Evolutionary conservation across 116 monocot species (phyloP).

Genomic region (Dioscorea cayenensis): DNA sequence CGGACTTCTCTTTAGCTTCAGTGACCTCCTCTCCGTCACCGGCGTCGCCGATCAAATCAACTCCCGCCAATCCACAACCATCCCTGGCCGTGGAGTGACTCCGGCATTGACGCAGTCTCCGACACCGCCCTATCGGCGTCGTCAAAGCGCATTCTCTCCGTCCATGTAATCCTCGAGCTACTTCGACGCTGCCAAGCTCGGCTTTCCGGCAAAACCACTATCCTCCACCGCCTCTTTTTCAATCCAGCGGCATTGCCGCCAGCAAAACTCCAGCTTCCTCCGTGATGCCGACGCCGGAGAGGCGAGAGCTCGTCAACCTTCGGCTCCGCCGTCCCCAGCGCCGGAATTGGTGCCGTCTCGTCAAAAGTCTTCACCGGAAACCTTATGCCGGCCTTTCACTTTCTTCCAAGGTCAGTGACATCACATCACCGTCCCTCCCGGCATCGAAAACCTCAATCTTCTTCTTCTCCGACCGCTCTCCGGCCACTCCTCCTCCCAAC

Average conservation of each 20-base stretch:
- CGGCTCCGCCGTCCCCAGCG: slow-evolving; percentile 33
- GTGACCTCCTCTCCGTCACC: slow-evolving; percentile 22
- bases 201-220: slow-evolving; percentile 15
- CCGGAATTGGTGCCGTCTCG: slow-evolving; percentile 9
- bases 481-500: not conserved
- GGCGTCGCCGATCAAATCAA: slow-evolving; percentile 32
- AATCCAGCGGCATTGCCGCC: slow-evolving; percentile 28
- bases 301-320: slow-evolving; percentile 18
- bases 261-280: slow-evolving; percentile 30
- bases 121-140: slow-evolving; percentile 14
- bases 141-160: slow-evolving; percentile 19
- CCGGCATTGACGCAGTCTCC: slow-evolving; percentile 10
- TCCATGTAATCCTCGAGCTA: slow-evolving; percentile 61
- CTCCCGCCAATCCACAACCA: slow-evolving; percentile 29
- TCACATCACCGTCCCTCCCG: slow-evolving; percentile 42
- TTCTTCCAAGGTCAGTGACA: slow-evolving; percentile 60
- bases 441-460: slow-evolving; percentile 7
- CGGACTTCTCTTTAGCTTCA: slow-evolving; percentile 28
- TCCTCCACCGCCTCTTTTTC: slow-evolving; percentile 49
- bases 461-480: not conserved
- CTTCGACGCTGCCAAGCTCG: slow-evolving; percentile 34
- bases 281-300: slow-evolving; percentile 10
- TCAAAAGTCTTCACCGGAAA: slow-evolving; percentile 21
- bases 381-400: slow-evolving; percentile 75
- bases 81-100: slow-evolving; percentile 34